Base-by-base conservation (phyloP, 192 early-diverging fungal genomes). In the Lobosporangium transversale region DNA sequence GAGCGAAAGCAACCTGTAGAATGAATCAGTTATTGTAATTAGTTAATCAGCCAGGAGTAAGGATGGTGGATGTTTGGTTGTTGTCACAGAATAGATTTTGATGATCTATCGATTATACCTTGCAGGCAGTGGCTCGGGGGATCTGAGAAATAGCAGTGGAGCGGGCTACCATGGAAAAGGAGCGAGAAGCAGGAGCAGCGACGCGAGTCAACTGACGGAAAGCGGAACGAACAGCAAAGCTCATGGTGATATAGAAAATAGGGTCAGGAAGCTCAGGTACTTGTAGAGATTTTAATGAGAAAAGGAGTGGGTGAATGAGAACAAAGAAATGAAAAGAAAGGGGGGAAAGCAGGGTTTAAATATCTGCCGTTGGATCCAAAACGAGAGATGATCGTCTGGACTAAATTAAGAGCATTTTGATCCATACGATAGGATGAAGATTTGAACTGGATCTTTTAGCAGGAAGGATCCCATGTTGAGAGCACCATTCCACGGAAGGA, bases 171-270 rank as follows among this genome's bases (percentile, higher is more conserved):
- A 76, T 49, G 37, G 73, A 76, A 59, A 76, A 76, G 53, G 73
- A 53, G 59, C 73, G 73, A 45, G 70, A 42, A 23, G 69, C 43
- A 43, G 73, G 73, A 35, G 53, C 59, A 67, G 70, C 70, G 56
- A 66, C 59, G 53, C 73, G 73, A 67, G 73, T 66, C 58, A 76
- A 55, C 73, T 76, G 73, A 40, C 73, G 73, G 65, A 76, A 33
- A 33, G 73, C 64, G 73, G 73, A 56, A 20, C 73, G 73, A 65
- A 65, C 73, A 58, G 47, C 58, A 42, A 76, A 76, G 73, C 73
- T 76, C 73, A 76, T 76, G 29, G n/a, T 76, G 70, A 37, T 58
- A 52, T 50, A 31, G 27, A 42, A 32, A 29, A 26, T 15, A 30
- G 53, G 33, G n/a, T 31, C 30, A 12, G 14, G 61, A 57, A 23